Conservation (phyloP, 805 yeast species). For the Saccharomyces kudriavzevii region DNA sequence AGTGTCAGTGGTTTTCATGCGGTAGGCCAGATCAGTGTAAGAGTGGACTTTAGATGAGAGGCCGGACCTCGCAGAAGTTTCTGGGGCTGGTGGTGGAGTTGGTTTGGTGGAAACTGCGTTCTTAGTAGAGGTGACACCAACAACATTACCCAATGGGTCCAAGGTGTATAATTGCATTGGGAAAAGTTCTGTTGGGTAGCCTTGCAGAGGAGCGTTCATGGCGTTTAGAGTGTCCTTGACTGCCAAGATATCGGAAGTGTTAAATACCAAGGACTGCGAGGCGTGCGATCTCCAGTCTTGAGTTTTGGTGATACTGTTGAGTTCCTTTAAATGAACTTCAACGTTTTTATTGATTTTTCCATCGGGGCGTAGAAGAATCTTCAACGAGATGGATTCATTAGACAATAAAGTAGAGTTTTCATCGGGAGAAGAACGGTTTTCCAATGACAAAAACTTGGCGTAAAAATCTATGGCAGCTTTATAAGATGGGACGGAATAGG, state of each 20-base stretch:
- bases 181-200: constrained; percentile 60
- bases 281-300: constrained; percentile 47
- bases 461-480: constrained; percentile 49
- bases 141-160: constrained; percentile 76
- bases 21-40: constrained; percentile 17
- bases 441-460: constrained; percentile 17
- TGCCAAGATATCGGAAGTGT: constrained; percentile 24
- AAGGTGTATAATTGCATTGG: constrained; percentile 70
- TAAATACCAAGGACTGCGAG: constrained; percentile 33
- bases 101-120: constrained; percentile 49
- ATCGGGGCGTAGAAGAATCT: constrained; percentile 16
- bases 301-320: constrained; percentile 8
- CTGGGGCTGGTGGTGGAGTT: constrained; percentile 12
- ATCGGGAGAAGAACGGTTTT: neutral
- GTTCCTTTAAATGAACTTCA: constrained; percentile 4
- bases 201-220: constrained; percentile 38
- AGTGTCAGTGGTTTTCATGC: constrained; percentile 9
- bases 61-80: constrained; percentile 3
- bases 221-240: constrained; percentile 24
- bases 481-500: constrained; percentile 41
- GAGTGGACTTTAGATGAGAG: constrained; percentile 19
- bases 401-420: constrained; percentile 9
- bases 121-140: constrained; percentile 65
- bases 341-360: constrained; percentile 6
- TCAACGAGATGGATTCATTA: constrained; percentile 22